Conservation (phyloP, 208 protist genomes). For the Leishmania major region DNA sequence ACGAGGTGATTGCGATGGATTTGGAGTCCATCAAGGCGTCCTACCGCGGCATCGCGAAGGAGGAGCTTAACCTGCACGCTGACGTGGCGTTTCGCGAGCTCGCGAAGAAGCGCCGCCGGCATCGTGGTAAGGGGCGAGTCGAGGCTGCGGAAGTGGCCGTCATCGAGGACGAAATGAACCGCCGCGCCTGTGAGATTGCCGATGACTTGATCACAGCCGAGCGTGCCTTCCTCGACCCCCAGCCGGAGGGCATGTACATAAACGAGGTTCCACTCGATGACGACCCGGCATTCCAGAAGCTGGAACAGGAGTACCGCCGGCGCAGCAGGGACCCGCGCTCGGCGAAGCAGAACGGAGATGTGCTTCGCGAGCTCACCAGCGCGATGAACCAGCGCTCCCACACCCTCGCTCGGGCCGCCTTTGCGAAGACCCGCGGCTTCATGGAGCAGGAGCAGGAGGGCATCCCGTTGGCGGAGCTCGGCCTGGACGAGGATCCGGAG, state of each 20-base stretch:
- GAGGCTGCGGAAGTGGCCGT: constrained; percentile 53
- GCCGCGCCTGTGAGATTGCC: constrained; percentile 71
- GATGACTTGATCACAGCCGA: constrained; percentile 77
- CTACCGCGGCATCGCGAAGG: constrained; percentile 72
- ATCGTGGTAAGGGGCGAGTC: constrained; percentile 35
- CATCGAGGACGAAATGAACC: constrained; percentile 82
- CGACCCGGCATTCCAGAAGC: constrained; percentile 63
- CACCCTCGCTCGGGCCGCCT: constrained; percentile 66
- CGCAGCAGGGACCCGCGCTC: constrained; percentile 54
- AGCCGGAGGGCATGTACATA: constrained; percentile 86
- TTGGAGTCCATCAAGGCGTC: constrained; percentile 46
- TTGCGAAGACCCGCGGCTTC: constrained; percentile 68
- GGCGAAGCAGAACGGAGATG: constrained; percentile 62
- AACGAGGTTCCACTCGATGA: constrained; percentile 79
- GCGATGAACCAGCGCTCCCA: constrained; percentile 79
- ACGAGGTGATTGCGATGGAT: constrained; percentile 64
- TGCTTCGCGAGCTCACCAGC: constrained; percentile 62
- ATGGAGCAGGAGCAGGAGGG: constrained; percentile 78
- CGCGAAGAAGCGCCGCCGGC: constrained; percentile 40
- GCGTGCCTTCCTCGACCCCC: constrained; percentile 73
- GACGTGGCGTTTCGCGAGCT: constrained; percentile 68
- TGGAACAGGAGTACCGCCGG: constrained; percentile 79
- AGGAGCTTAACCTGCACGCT: constrained; percentile 70
- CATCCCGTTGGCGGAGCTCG: constrained; percentile 66
- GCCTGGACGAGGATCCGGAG: constrained; percentile 75